Base-by-base conservation (phyloP, 768 basidiomycete genomes). In the Cystobasidium ongulense region DNA sequence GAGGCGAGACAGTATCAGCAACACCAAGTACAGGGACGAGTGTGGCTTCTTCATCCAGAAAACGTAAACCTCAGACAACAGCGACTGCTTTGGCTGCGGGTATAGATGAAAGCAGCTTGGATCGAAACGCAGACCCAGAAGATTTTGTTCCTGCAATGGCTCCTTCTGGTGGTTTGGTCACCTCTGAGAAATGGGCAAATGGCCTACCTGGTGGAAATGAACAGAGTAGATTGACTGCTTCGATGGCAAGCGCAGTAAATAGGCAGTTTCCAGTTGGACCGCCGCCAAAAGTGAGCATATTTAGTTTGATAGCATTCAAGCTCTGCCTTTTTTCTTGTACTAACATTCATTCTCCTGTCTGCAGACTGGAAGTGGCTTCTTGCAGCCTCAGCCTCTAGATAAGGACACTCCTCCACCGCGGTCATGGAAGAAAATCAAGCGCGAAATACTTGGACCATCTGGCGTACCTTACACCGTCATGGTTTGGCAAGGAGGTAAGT, bases 191-290 rank as follows among this genome's bases (percentile, higher is more conserved):
- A 41, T 71, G 68, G 68, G 53, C 31, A 31, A 71, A 71, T 59
- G 68, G 68, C 8, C 31, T 71, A 18, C 68, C 68, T 17, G 68
- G 68, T 25, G 68, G 68, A 38, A 71, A 71, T 41, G 68, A 71
- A 53, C 68, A 71, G 35, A 39, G 36, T n/a, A 36, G 68, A 36
- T 31, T 35, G 36, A 71, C 68, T 21, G 68, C 68, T n/a, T 52
- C 68, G 23, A 71, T 71, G 68, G 68, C 68, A 35, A 43, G 18
- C 31, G 68, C 68, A 11, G 68, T 71, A 1, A 71, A 71, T 35
- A 71, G 53, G 68, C 36, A 54, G 15, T 71, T 71, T 41, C 68
- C 68, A 31, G 68, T 71, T 29, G 68, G 68, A 15, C 68, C 33
- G 25, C 68, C 68, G 68, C 68, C 68, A 18, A 71, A 71, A 35